Percentiles rank a stretch among this genome's conserved stretches.
Evolutionary conservation across 2,329 filamentous ascomycete genomes (phyloP).

Genomic region (Lecanosticta acicola): DNA sequence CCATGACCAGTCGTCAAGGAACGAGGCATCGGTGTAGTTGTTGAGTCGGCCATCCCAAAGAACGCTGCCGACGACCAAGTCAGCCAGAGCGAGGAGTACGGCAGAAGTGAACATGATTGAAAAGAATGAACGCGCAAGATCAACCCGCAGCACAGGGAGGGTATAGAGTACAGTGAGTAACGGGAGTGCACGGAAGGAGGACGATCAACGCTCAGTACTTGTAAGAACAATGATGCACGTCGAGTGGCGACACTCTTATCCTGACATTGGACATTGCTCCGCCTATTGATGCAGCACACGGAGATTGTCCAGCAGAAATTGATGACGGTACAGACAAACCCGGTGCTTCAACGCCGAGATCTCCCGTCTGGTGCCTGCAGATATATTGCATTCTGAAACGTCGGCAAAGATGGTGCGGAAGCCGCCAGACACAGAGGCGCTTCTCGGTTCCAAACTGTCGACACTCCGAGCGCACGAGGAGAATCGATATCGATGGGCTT

Average conservation of each 20-base stretch:
- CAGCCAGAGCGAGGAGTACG: conserved; percentile 19
- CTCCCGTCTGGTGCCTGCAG: neutral
- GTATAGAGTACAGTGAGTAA: neutral
- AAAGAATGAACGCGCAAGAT: conserved; percentile 17
- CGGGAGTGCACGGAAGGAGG: neutral
- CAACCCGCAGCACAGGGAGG: conserved; percentile 10
- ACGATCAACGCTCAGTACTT: neutral
- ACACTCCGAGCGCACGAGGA: too few relatives aligned
- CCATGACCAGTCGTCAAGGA: conserved; percentile 55
- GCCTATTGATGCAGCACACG: neutral
- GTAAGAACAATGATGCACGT: neutral
- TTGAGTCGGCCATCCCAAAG: conserved; percentile 65
- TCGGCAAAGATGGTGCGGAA: conserved; percentile 1
- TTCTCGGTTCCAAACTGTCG: too few relatives aligned
- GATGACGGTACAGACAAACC: neutral
- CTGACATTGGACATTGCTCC: neutral
- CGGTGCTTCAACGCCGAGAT: neutral
- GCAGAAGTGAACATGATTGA: conserved; percentile 19
- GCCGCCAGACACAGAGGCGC: too few relatives aligned
- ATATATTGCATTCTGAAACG: conserved; percentile 5
- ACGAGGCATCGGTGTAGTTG: conserved; percentile 48
- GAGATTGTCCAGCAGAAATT: neutral
- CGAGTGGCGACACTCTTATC: neutral
- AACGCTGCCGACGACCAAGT: conserved; percentile 40
- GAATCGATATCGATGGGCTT: too few relatives aligned